Base-by-base conservation (phyloP, 768 basidiomycete genomes). In the Omphalotus guepiniiformis region DNA sequence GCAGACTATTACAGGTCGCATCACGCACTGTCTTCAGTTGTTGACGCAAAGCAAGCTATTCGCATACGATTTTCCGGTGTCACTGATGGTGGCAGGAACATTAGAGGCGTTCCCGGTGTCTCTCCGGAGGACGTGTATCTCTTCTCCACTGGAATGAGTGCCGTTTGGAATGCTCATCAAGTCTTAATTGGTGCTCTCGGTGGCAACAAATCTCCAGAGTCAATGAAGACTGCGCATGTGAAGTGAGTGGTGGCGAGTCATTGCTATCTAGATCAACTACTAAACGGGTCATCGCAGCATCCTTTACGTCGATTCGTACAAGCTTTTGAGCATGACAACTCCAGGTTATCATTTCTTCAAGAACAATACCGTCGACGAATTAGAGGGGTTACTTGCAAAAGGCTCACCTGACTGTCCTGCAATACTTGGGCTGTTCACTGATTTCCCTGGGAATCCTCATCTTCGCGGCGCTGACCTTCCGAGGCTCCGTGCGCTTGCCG, bases 391-490 rank as follows among this genome's bases (percentile, higher is more conserved):
- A 3, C 73, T 95, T 13, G 58, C 65, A 6, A 76, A 78, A 54
- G 1, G 56, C 61, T 4, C 59, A 42, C 69, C 74, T 6, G 58
- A 64, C 2, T 68, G 66, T 5, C 80, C 82, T 2, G 85, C 88
- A 0, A 70, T 92, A 21, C 69, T 91, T 7, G 82, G 92, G 0
- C 73, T 98, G 27, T 93, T 93, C 67, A 88, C 86, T 34, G 95
- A 99, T 64, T 92, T 96, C 62, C 94, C 95, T 0, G 93, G 92
- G 0, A 99, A 99, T 59, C 95, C 95, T 3, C 79, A 97, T 15
- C 71, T 99, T 4, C 81, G 87, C 18, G 85, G 85, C 2, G 79
- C 91, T 8, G 76, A 96, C 59, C 72, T 99, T 3, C 73, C 77
- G 13, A 74, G 83, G 8, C 69, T 99, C 32, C 76, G 93, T 36